Conservation (phyloP, 2,329 filamentous ascomycete species). For the Botrytis byssoidea region DNA sequence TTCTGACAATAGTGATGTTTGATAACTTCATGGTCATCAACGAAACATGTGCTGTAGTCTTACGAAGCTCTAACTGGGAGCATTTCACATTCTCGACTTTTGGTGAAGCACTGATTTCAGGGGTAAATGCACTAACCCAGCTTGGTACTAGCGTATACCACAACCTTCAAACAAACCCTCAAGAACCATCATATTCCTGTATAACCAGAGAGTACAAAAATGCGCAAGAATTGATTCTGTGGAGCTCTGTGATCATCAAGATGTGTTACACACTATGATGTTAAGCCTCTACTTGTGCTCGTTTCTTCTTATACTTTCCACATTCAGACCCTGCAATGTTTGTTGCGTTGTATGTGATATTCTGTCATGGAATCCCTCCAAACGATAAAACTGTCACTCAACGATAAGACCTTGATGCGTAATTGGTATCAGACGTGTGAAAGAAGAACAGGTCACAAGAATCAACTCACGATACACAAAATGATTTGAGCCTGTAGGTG, state of each 20-base stretch:
- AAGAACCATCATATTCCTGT: not conserved
- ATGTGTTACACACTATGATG: not conserved
- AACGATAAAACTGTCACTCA: not conserved
- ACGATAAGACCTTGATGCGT: not conserved
- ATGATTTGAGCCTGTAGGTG: not conserved
- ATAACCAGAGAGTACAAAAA: not conserved
- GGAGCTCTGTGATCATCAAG: not conserved
- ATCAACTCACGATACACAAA: not conserved
- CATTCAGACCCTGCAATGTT: not conserved
- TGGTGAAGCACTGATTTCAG: not conserved
- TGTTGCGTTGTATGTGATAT: too few relatives aligned
- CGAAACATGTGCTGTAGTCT: not conserved
- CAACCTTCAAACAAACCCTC: not conserved
- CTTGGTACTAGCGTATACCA: not conserved
- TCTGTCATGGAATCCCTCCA: not conserved
- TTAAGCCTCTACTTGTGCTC: not conserved
- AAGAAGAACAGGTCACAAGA: not conserved
- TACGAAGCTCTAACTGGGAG: not conserved
- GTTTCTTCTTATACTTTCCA: not conserved
- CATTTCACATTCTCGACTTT: not conserved
- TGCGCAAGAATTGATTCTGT: not conserved
- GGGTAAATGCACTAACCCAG: not conserved
- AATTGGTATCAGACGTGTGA: not conserved
- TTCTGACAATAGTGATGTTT: too few relatives aligned
- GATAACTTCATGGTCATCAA: not conserved